These are phyloP conservation scores for Teunomyces tritomae DNA, from an alignment of 805 yeast genomes.

Conservation along the genomic window DNA sequence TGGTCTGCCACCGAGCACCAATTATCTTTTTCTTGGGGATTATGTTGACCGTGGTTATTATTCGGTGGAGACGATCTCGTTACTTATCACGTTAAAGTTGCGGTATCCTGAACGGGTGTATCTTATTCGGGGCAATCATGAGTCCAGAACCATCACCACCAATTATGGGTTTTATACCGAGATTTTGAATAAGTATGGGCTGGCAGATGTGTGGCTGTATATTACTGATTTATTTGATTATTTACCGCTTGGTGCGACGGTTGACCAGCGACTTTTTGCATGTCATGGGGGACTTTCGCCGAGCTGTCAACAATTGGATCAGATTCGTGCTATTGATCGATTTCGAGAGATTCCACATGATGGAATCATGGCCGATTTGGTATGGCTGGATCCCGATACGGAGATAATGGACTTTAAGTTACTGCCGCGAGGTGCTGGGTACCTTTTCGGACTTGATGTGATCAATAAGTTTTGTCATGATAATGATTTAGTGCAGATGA, in stretches of 20 bases:
- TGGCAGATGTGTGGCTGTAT: slow-evolving; percentile 74
- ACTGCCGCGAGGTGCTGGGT: slow-evolving; percentile 97
- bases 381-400: slow-evolving; percentile 98
- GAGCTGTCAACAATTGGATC: slow-evolving; percentile 89
- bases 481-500: slow-evolving; percentile 75
- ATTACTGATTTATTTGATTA: slow-evolving; percentile 94
- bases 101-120: slow-evolving; percentile 84
- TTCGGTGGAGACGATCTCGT: slow-evolving; percentile 86
- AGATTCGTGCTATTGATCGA: slow-evolving; percentile 84
- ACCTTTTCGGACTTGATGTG: slow-evolving; percentile 88
- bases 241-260: slow-evolving; percentile 82
- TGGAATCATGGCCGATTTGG: slow-evolving; percentile 98
- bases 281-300: slow-evolving; percentile 98
- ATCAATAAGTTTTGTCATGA: slow-evolving; percentile 80
- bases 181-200: slow-evolving; percentile 78
- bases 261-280: slow-evolving; percentile 86
- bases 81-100: slow-evolving; percentile 77
- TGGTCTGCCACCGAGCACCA: slow-evolving; percentile 90
- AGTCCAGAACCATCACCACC: slow-evolving; percentile 93
- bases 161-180: slow-evolving; percentile 97
- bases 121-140: slow-evolving; percentile 92
- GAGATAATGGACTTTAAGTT: slow-evolving; percentile 76
- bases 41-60: slow-evolving; percentile 96
- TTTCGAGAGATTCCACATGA: slow-evolving; percentile 97
- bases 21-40: slow-evolving; percentile 90